Percentiles rank a stretch among this genome's conserved stretches.
phyloP scores from a whole-genome alignment of 2,329 filamentous ascomycete species.

The Trichophaea hybrida region DNA sequence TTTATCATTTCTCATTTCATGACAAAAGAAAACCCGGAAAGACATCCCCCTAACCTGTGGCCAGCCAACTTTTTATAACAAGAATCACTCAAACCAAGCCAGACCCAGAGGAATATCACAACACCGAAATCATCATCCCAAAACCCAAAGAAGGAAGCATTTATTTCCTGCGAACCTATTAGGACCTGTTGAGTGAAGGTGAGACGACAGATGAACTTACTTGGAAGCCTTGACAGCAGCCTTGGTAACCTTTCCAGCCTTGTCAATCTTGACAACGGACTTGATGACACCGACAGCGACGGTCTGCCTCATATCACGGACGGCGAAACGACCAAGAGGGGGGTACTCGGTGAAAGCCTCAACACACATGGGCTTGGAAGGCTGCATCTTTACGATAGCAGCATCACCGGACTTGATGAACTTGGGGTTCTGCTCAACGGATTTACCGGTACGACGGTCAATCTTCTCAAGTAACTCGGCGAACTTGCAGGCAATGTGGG shows the following conservation, averaged over 20 bases:
- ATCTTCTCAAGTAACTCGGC: conserved; percentile 99
- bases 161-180: conserved; percentile 17
- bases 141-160: conserved; percentile 2
- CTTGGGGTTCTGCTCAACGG: conserved; percentile 81
- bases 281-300: conserved; percentile 94
- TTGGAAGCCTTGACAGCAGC: conserved; percentile 34
- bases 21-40: conserved; percentile 16
- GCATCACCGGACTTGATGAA: conserved; percentile 99
- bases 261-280: conserved; percentile 52
- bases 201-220: conserved; percentile 21
- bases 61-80: conserved; percentile 18
- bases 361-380: conserved; percentile 99
- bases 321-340: conserved; percentile 98
- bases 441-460: conserved; percentile 98
- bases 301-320: conserved; percentile 94
- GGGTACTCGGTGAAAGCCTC: conserved; percentile 99
- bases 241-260: conserved; percentile 32
- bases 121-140: conserved; percentile 1
- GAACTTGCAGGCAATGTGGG: conserved; percentile 99
- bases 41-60: conserved; percentile 18
- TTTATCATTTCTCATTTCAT: conserved; percentile 21
- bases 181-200: neutral
- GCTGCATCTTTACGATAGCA: conserved; percentile 99
- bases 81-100: neutral
- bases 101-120: conserved; percentile 1